These are phyloP conservation scores for Colletotrichum brevisporum DNA, from an alignment of 2,329 filamentous ascomycete genomes.

Conservation along the genomic window DNA sequence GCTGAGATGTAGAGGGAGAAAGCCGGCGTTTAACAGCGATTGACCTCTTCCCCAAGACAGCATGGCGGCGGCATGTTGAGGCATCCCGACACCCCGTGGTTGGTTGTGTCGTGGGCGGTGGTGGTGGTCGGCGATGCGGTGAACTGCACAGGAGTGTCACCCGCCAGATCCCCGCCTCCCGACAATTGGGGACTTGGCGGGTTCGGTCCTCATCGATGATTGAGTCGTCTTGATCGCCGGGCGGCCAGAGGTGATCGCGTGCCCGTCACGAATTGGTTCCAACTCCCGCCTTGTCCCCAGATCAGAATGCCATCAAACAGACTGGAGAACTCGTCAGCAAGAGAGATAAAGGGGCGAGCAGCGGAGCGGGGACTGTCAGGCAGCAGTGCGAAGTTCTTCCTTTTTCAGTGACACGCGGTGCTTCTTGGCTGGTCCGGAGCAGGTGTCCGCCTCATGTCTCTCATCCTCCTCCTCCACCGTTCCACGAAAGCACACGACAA, in stretches of 20 bases:
- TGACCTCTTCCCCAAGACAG: slow-evolving; percentile 8
- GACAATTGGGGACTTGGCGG: no score
- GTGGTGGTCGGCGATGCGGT: slow-evolving; percentile 12
- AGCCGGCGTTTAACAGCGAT: no score
- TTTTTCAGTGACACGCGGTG: not conserved
- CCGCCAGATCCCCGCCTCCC: not conserved
- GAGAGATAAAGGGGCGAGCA: slow-evolving; percentile 9
- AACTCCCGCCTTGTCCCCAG: no score
- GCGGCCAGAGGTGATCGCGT: slow-evolving; percentile 13
- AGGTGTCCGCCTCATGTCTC: not conserved
- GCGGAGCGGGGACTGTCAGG: slow-evolving; percentile 17
- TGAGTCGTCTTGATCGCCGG: not conserved
- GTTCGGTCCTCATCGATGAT: not conserved
- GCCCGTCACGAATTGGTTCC: not conserved
- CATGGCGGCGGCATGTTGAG: slow-evolving; percentile 22
- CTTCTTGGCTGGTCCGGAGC: not conserved
- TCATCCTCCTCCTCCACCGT: not conserved
- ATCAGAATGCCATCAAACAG: no score
- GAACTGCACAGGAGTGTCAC: not conserved
- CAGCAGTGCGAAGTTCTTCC: not conserved
- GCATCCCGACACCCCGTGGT: slow-evolving; percentile 27
- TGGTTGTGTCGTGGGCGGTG: not conserved
- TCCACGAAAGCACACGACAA: not conserved
- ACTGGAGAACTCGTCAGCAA: not conserved
- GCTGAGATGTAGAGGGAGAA: no score